Evolutionary conservation across 2,329 filamentous ascomycete genomes (phyloP).

Genomic region (Sporothrix luriei): DNA sequence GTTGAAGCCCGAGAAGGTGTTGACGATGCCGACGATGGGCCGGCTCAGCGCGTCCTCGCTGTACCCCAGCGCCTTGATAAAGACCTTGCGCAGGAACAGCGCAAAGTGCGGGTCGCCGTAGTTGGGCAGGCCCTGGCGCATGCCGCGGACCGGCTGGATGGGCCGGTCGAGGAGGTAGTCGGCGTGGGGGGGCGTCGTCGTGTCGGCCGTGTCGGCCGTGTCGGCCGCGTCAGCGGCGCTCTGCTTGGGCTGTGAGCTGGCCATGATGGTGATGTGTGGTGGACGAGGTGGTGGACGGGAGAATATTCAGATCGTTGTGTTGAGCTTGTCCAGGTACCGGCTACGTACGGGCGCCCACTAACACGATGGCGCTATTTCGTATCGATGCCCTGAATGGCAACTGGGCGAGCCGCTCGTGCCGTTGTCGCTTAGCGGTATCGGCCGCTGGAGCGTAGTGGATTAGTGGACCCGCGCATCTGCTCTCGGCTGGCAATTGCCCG

Average conservation of each 20-base stretch:
- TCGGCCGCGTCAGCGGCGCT: neutral
- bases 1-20: conserved; percentile 73
- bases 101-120: conserved; percentile 77
- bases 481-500: neutral
- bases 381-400: conserved; percentile 9
- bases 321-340: too few relatives aligned
- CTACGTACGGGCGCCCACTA: too few relatives aligned
- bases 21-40: conserved; percentile 74
- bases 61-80: conserved; percentile 76
- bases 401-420: neutral
- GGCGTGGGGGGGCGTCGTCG: conserved; percentile 41
- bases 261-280: conserved; percentile 12
- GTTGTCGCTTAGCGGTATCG: conserved; percentile 12
- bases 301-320: too few relatives aligned
- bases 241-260: neutral
- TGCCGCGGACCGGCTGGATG: conserved; percentile 50
- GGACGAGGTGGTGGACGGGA: too few relatives aligned
- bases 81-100: conserved; percentile 72
- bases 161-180: conserved; percentile 65
- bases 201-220: neutral
- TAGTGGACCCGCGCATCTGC: neutral
- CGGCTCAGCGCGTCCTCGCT: conserved; percentile 69
- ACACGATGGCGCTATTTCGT: conserved; percentile 31
- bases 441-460: neutral
- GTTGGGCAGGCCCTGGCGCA: conserved; percentile 65